Evolutionary conservation across 441 rosid genomes (phyloP), one percentile per base, ranked within the genome.

Genomic region (Adansonia grandidieri): DNA sequence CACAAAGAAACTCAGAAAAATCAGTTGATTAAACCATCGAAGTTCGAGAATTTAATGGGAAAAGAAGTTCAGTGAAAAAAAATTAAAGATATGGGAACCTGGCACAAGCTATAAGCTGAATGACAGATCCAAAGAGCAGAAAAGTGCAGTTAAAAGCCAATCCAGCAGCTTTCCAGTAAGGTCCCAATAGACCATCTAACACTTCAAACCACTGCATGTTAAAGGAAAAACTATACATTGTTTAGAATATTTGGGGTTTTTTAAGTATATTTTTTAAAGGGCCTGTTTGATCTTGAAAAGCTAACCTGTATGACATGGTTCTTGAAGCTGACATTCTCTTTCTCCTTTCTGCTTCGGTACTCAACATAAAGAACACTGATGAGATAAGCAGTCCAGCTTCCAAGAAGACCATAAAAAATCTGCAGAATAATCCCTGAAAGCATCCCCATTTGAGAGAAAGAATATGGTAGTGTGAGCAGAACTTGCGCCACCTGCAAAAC

Each of bases 321-420:
- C 82, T 88, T 86, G 87, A 90, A 90, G 86, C 83, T 82, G 79
- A 83, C 88, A 77, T 88, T 86, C 79, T 86, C 83, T 66, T 84
- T 87, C 84, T 88, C 91, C 74, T 84, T 86, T 66, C 91, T 81
- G 82, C 54, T 84, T 76, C 89, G 69, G 64, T 86, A 90, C 83
- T 88, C 93, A 62, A 90, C 74, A 79, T 90, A 88, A 72, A 90
- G 90, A 66, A 82, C 88, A 72, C 93, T 88, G 79, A 90, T 90
- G 70, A 90, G 88, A 85, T 90, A 90, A 51, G 93, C 92, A 17
- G 93, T 88, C 93, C 93, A 90, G 78, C 91, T 84, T 64, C 93
- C 92, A 77, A 88, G 61, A 77, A 88, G 4, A 20, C 93, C 93
- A 71, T 88, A 90, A 77, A 90, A 85, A 32, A 90, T 66, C 84